A percentile compares a stretch with the other conserved stretches of the same genome.
These are phyloP conservation scores for Combretum micranthum DNA, from an alignment of 345 rosid genomes.

Conservation along the genomic window DNA sequence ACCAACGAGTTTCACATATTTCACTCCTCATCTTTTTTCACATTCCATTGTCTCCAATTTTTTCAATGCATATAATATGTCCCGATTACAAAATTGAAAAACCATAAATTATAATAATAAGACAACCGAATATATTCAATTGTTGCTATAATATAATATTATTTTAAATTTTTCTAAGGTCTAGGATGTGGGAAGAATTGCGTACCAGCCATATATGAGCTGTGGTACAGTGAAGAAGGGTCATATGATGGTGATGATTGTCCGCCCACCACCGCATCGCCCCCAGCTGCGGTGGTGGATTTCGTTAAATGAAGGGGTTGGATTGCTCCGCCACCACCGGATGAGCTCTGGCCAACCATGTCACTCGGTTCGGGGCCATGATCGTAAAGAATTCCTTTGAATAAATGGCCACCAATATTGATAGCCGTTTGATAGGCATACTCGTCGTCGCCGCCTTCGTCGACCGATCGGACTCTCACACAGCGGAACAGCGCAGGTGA, in stretches of 20 bases:
- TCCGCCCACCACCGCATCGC: constrained; percentile 15
- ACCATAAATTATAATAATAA: too few species aligned
- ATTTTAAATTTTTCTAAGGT: constrained; percentile 16
- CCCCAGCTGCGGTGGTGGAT: constrained; percentile 11
- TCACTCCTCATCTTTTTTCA: too few species aligned
- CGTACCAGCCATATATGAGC: constrained; percentile 60
- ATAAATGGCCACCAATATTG: constrained; percentile 79
- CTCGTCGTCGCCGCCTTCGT: constrained; percentile 57
- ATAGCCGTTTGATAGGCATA: constrained; percentile 84
- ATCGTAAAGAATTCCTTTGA: constrained; percentile 89
- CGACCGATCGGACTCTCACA: constrained; percentile 60
- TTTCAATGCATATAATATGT: too few species aligned
- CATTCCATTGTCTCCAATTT: too few species aligned
- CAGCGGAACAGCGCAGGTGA: constrained; percentile 69
- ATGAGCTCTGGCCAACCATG: constrained; percentile 49
- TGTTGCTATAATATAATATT: neutral
- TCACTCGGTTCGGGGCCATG: constrained; percentile 64
- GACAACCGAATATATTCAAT: neutral
- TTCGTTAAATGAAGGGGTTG: constrained; percentile 27
- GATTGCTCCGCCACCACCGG: constrained; percentile 31
- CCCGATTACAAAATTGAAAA: too few species aligned
- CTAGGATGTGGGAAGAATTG: constrained; percentile 60
- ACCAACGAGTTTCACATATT: too few species aligned
- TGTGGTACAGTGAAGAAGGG: constrained; percentile 48
- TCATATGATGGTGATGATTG: constrained; percentile 31